These are phyloP conservation scores for Blastosporella zonata DNA, from an alignment of 1,284 basidiomycete genomes.

Conservation along the genomic window DNA sequence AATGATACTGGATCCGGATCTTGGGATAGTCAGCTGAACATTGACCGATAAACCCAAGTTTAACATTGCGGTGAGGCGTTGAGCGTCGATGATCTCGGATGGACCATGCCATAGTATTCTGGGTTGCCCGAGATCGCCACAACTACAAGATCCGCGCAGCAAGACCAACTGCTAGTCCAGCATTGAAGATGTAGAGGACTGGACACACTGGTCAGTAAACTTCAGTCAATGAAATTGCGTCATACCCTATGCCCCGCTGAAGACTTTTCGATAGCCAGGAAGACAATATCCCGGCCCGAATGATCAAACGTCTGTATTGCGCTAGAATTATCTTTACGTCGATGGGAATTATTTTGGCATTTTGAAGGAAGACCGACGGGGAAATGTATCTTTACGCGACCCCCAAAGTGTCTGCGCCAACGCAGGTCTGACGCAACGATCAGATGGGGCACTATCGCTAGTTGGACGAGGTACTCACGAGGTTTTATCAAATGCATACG, in stretches of 20 bases:
- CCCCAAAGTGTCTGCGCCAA: neutral
- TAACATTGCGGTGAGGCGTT: constrained; percentile 6
- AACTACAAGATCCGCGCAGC: constrained; percentile 4
- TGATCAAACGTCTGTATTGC: neutral
- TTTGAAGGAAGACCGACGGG: neutral
- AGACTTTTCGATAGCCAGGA: neutral
- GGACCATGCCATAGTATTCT: constrained; percentile 2
- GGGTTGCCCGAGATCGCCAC: constrained; percentile 2
- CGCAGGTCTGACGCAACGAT: neutral
- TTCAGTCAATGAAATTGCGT: constrained; percentile 9
- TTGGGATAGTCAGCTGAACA: constrained; percentile 12
- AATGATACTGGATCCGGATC: constrained; percentile 13
- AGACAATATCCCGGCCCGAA: neutral
- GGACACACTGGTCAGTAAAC: no score
- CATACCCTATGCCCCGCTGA: constrained; percentile 15
- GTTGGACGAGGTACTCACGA: neutral
- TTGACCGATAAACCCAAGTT: constrained; percentile 1
- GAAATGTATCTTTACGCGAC: neutral
- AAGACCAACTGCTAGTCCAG: neutral
- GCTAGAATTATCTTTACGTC: neutral
- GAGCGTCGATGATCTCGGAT: constrained; percentile 1
- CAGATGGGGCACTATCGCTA: neutral
- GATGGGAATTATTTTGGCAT: neutral
- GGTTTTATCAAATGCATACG: neutral
- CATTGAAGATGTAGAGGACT: neutral